A percentile compares a stretch with the other conserved stretches of the same genome.
phyloP scores from a whole-genome alignment of 495 filamentous ascomycete genomes.

The Xylaria flabelliformis region DNA sequence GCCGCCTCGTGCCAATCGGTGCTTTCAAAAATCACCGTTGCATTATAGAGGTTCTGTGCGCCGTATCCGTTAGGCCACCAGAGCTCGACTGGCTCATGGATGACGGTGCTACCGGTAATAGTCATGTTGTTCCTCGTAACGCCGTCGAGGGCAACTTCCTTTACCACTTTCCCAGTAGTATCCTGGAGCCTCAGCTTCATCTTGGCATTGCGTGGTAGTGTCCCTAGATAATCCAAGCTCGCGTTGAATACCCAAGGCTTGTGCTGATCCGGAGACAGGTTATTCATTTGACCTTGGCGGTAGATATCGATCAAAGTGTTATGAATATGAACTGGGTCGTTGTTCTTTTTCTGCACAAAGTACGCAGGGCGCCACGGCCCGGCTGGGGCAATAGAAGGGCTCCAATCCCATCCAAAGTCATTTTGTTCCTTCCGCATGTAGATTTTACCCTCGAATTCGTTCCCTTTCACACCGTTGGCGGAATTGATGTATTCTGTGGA shows the following conservation, averaged over 20 bases:
- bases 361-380: conserved; percentile 72
- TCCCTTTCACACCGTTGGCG: conserved; percentile 50
- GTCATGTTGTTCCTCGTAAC: conserved; percentile 53
- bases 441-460: conserved; percentile 63
- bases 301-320: conserved; percentile 69
- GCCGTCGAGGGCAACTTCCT: conserved; percentile 55
- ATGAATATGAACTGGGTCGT: conserved; percentile 55
- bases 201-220: conserved; percentile 52
- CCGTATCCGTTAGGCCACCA: conserved; percentile 72
- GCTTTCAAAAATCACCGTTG: conserved; percentile 57
- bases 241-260: conserved; percentile 73
- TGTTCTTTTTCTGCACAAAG: conserved; percentile 58
- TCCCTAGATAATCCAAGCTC: conserved; percentile 68
- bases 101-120: conserved; percentile 57
- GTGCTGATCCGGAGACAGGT: conserved; percentile 64
- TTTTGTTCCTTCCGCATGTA: conserved; percentile 74
- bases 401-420: conserved; percentile 78
- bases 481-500: conserved; percentile 8
- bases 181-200: conserved; percentile 64
- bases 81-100: conserved; percentile 58
- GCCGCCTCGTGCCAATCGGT: conserved; percentile 46
- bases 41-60: conserved; percentile 64
- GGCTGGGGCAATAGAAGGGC: conserved; percentile 68
- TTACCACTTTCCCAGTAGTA: conserved; percentile 42
- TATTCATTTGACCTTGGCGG: conserved; percentile 65